Evolutionary conservation across 192 early-diverging fungal species (phyloP).

Genomic region (Backusella tuberculispora): DNA sequence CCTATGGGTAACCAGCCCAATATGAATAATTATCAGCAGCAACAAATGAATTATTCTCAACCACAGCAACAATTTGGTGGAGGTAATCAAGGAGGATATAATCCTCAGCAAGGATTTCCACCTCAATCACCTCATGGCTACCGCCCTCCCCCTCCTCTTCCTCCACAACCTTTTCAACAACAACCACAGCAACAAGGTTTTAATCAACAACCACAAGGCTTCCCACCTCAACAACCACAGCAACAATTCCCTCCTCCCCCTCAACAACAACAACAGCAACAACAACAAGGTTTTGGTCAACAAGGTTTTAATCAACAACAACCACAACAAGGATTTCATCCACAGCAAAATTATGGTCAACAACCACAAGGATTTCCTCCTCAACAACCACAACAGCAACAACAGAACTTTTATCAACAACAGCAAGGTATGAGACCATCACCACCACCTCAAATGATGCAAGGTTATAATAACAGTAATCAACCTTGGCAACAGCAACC

Average conservation of each 20-base stretch:
- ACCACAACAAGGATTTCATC: neutral
- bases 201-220: neutral
- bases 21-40: neutral
- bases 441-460: neutral
- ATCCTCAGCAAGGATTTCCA: neutral
- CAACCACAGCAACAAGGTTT: neutral
- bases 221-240: neutral
- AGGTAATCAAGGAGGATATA: neutral
- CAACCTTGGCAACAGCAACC: neutral
- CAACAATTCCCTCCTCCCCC: neutral
- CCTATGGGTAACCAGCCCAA: neutral
- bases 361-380: conserved; percentile 1
- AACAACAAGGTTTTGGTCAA: conserved; percentile 1
- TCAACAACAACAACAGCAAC: neutral
- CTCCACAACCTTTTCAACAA: conserved; percentile 1
- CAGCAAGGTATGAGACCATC: neutral
- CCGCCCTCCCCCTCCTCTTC: neutral
- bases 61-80: neutral
- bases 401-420: neutral
- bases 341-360: neutral
- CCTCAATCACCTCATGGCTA: neutral
- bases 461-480: conserved; percentile 6
- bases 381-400: neutral
- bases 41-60: neutral
- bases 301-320: neutral